Conservation (phyloP, 2,329 filamentous ascomycete species). For the Arthrobotrys sinensis region DNA sequence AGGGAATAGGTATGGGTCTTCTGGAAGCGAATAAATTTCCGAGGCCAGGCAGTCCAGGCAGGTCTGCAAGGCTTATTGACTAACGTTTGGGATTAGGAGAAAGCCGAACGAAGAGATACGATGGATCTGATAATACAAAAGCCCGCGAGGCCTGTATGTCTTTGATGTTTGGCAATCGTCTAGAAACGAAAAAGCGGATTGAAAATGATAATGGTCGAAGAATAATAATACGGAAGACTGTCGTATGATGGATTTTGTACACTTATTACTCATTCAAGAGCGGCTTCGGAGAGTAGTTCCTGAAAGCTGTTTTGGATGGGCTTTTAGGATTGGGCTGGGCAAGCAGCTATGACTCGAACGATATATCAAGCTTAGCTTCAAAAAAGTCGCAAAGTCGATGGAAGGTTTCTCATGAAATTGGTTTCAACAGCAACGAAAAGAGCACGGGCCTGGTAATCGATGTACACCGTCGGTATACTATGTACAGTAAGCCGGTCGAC, state of each 20-base stretch:
- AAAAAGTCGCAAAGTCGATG: slow-evolving; percentile 25
- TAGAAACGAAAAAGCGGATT: slow-evolving; percentile 22
- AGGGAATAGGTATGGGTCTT: slow-evolving; percentile 23
- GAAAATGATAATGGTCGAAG: neutral
- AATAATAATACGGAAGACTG: slow-evolving; percentile 10
- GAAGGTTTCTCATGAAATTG: slow-evolving; percentile 41
- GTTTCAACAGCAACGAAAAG: slow-evolving; percentile 47
- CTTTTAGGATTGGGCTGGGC: slow-evolving; percentile 30
- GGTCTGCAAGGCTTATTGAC: slow-evolving; percentile 26
- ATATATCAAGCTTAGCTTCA: slow-evolving; percentile 52
- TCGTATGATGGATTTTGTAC: slow-evolving; percentile 40
- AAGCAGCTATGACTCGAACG: slow-evolving; percentile 46
- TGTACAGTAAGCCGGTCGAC: slow-evolving; percentile 14
- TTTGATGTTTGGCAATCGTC: slow-evolving; percentile 15
- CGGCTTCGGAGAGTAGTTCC: slow-evolving; percentile 16
- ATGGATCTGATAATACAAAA: slow-evolving; percentile 58
- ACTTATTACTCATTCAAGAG: slow-evolving; percentile 31
- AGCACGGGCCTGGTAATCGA: slow-evolving; percentile 10
- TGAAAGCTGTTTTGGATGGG: slow-evolving; percentile 16
- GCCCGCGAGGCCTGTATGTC: slow-evolving; percentile 20
- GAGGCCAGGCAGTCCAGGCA: slow-evolving; percentile 47
- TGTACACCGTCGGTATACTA: slow-evolving; percentile 20
- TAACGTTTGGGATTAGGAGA: slow-evolving; percentile 13
- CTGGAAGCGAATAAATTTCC: slow-evolving; percentile 59
- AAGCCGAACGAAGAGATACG: slow-evolving; percentile 31